These are phyloP conservation scores for Rhizophagus prolifer DNA, from an alignment of 192 early-diverging fungal genomes.

Conservation along the genomic window DNA sequence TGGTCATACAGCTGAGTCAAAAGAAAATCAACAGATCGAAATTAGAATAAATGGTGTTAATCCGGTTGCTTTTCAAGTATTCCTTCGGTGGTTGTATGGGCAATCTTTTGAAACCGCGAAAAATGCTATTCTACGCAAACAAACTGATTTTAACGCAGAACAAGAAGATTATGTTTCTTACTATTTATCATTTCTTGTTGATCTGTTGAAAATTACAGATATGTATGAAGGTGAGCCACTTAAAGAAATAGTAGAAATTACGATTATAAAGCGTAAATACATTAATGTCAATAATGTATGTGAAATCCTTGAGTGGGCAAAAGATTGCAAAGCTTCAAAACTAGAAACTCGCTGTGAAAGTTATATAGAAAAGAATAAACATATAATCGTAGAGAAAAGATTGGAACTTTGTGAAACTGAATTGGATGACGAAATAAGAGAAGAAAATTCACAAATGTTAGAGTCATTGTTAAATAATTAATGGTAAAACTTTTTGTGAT, in stretches of 20 bases:
- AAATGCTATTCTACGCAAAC: not conserved
- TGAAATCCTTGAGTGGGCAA: not conserved
- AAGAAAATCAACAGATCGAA: not conserved
- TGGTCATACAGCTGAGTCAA: not conserved
- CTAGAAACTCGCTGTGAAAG: not conserved
- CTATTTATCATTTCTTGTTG: not conserved
- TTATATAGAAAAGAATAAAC: not conserved
- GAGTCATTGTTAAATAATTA: not conserved
- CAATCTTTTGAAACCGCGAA: not conserved
- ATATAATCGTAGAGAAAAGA: not conserved
- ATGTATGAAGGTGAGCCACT: not conserved
- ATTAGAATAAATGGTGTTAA: not conserved
- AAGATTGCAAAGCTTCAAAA: not conserved
- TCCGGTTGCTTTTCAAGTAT: not conserved
- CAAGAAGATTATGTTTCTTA: not conserved
- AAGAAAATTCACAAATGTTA: not conserved
- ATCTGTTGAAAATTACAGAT: not conserved
- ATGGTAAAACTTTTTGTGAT: not conserved
- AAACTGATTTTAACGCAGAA: not conserved
- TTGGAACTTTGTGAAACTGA: not conserved
- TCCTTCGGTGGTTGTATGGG: constrained; percentile 5
- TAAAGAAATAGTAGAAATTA: not conserved
- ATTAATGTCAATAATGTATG: constrained; percentile 3
- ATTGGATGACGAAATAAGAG: not conserved
- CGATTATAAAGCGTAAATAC: not conserved